Conservation (phyloP, 2,329 filamentous ascomycete genomes). For the Davidsoniella virescens region DNA sequence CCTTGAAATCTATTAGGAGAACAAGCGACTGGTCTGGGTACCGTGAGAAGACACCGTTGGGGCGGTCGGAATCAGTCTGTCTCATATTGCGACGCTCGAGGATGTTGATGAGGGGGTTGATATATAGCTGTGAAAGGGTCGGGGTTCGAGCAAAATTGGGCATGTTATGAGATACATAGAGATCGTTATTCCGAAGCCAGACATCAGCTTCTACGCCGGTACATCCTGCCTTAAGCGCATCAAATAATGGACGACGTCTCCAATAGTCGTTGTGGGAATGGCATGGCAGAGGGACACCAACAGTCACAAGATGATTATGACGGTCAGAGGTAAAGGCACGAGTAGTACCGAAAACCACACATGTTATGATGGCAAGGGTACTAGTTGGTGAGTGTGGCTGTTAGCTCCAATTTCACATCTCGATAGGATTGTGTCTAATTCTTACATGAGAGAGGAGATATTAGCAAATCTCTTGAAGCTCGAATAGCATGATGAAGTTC, state of each 20-base stretch:
- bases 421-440: not conserved
- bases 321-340: not conserved
- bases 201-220: slow-evolving; percentile 54
- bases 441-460: not conserved
- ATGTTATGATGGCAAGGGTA: not conserved
- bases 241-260: slow-evolving; percentile 44
- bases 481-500: not conserved
- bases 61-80: slow-evolving; percentile 23
- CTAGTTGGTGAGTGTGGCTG: not conserved
- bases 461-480: not conserved
- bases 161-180: slow-evolving; percentile 44
- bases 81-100: slow-evolving; percentile 33
- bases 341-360: not conserved
- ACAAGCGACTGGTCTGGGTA: slow-evolving; percentile 37
- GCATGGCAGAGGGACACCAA: slow-evolving; percentile 33
- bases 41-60: slow-evolving; percentile 37
- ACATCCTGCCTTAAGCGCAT: slow-evolving; percentile 42
- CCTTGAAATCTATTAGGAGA: slow-evolving; percentile 57
- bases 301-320: slow-evolving; percentile 18
- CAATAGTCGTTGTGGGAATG: slow-evolving; percentile 61
- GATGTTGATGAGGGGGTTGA: slow-evolving; percentile 45
- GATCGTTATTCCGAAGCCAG: slow-evolving; percentile 37
- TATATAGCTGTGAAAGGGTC: slow-evolving; percentile 46
- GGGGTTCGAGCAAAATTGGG: slow-evolving; percentile 26
- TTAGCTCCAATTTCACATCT: not conserved